Percentiles rank a stretch among this genome's conserved stretches.
phyloP scores from a whole-genome alignment of 305 asterid genomes.

The Coffea humblotiana region DNA sequence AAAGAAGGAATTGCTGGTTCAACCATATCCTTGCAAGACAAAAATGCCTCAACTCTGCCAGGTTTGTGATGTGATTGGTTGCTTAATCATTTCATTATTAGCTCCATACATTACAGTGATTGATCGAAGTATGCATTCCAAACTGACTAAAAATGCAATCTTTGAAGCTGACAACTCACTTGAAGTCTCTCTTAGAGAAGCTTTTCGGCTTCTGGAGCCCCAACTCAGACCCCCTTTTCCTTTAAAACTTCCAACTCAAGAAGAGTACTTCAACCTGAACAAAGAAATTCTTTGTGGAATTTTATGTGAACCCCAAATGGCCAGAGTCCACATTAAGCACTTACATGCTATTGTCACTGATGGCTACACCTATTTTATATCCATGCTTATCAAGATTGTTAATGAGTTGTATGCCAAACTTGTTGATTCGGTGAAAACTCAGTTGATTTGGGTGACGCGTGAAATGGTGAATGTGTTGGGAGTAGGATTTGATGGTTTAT shows the following conservation, averaged over 20 bases:
- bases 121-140: slow-evolving; percentile 37
- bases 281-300: slow-evolving; percentile 65
- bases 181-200: slow-evolving; percentile 52
- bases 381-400: slow-evolving; percentile 52
- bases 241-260: slow-evolving; percentile 50
- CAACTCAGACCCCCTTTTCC: slow-evolving; percentile 71
- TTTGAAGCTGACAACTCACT: slow-evolving; percentile 63
- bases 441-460: slow-evolving; percentile 54
- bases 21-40: slow-evolving; percentile 48
- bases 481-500: slow-evolving; percentile 65
- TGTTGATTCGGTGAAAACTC: slow-evolving; percentile 47
- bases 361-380: slow-evolving; percentile 64
- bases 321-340: slow-evolving; percentile 64
- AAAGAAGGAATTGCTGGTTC: slow-evolving; percentile 47
- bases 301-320: slow-evolving; percentile 50
- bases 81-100: slow-evolving; percentile 2
- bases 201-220: slow-evolving; percentile 51
- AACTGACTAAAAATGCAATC: slow-evolving; percentile 31
- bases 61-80: slow-evolving; percentile 40
- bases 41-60: slow-evolving; percentile 44
- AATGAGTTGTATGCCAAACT: slow-evolving; percentile 53
- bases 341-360: slow-evolving; percentile 63
- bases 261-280: slow-evolving; percentile 58
- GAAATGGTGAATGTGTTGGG: slow-evolving; percentile 65
- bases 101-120: background rate